Evolutionary conservation across 2,329 filamentous ascomycete species (phyloP).

Genomic region (Cucurbitaria berberidis): DNA sequence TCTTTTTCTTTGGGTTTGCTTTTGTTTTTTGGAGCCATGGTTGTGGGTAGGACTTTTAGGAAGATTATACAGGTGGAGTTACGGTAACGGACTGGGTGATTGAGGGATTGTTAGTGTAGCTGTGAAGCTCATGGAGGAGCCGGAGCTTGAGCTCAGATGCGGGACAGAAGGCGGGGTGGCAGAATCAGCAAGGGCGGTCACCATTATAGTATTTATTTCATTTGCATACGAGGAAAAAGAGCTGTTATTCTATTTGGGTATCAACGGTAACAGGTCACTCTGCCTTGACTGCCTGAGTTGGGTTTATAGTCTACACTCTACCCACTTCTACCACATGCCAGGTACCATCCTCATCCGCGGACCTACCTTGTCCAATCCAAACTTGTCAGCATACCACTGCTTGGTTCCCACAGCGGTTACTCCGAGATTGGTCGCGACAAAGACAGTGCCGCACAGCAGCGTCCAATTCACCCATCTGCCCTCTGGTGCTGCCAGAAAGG

Average conservation of each 20-base stretch:
- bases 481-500: constrained; percentile 73
- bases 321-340: constrained; percentile 33
- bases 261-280: background rate
- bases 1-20: constrained; percentile 29
- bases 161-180: background rate
- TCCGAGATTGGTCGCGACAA: constrained; percentile 80
- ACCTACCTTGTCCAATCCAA: constrained; percentile 40
- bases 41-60: background rate
- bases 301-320: background rate
- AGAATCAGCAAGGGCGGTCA: background rate
- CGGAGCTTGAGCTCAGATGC: background rate
- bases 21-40: constrained; percentile 40
- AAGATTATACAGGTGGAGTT: background rate
- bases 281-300: background rate
- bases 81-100: no score
- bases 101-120: background rate
- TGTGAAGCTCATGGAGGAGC: no score
- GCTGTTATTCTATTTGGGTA: background rate
- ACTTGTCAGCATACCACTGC: constrained; percentile 56
- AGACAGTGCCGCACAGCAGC: constrained; percentile 70
- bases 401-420: constrained; percentile 80
- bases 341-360: constrained; percentile 41
- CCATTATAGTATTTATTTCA: background rate
- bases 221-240: background rate
- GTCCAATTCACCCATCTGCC: constrained; percentile 74